Evolutionary conservation across 306 rosid species (phyloP).

Genomic region (Vicia faba): DNA sequence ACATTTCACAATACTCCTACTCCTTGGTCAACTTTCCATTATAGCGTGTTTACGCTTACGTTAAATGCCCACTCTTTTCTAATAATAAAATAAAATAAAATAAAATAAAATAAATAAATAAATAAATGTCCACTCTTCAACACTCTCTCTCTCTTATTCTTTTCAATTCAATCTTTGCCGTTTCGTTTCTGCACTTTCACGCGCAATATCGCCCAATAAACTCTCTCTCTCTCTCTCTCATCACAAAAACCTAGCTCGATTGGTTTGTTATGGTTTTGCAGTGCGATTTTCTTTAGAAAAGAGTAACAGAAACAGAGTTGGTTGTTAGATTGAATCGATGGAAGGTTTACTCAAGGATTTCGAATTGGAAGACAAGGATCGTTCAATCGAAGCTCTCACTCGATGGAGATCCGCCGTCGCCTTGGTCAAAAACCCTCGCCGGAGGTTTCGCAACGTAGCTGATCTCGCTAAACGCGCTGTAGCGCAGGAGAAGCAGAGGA

Average conservation of each 20-base stretch:
- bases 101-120: too few relatives aligned
- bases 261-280: background rate
- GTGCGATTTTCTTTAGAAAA: too few relatives aligned
- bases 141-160: background rate
- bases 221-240: background rate
- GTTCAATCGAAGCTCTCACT: conserved; percentile 41
- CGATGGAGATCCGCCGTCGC: conserved; percentile 74
- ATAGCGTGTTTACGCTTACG: background rate
- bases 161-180: background rate
- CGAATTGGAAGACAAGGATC: conserved; percentile 48
- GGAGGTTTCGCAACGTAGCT: conserved; percentile 74
- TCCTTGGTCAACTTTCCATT: background rate
- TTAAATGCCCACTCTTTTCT: background rate
- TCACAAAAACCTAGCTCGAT: background rate
- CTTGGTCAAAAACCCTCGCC: conserved; percentile 58
- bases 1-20: background rate
- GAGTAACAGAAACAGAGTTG: background rate
- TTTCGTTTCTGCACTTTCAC: background rate
- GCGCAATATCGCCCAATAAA: background rate
- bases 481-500: conserved; percentile 42
- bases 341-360: conserved; percentile 53
- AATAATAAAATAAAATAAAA: too few relatives aligned
- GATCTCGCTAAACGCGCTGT: conserved; percentile 66
- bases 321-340: conserved; percentile 23
- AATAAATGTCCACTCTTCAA: too few relatives aligned